These are phyloP conservation scores for Durio zibethinus DNA, from an alignment of 345 rosid species.

Conservation along the genomic window DNA sequence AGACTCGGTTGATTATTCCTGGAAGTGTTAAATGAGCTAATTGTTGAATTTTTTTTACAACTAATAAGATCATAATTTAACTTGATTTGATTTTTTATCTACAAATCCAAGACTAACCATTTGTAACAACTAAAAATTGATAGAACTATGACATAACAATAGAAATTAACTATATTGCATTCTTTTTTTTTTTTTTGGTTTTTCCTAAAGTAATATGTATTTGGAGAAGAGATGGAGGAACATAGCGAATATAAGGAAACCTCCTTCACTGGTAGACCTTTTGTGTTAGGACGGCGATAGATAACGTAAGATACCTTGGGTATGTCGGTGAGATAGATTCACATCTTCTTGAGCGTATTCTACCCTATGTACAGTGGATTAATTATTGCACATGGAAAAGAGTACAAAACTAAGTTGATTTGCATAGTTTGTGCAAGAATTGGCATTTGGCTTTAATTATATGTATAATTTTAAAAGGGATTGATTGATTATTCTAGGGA, in stretches of 20 bases:
- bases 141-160: background rate
- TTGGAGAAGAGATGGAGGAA: constrained; percentile 11
- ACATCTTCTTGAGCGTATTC: constrained; percentile 65
- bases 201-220: background rate
- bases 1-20: background rate
- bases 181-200: no score
- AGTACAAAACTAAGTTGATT: constrained; percentile 46
- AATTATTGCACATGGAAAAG: constrained; percentile 70
- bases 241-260: constrained; percentile 23
- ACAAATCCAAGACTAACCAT: background rate
- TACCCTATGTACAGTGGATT: constrained; percentile 75
- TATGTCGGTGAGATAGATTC: constrained; percentile 85
- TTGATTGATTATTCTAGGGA: constrained; percentile 41
- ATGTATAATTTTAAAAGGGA: background rate
- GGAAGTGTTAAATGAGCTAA: background rate
- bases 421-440: background rate
- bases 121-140: background rate
- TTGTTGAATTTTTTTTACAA: background rate
- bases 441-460: background rate
- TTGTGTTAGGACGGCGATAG: constrained; percentile 54
- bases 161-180: background rate
- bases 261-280: constrained; percentile 84
- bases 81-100: background rate
- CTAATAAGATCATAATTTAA: background rate
- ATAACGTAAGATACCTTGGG: constrained; percentile 63